Percentiles rank a stretch among this genome's conserved stretches.
Conservation (phyloP, 768 basidiomycete genomes). For the Mrakia blollopis region DNA sequence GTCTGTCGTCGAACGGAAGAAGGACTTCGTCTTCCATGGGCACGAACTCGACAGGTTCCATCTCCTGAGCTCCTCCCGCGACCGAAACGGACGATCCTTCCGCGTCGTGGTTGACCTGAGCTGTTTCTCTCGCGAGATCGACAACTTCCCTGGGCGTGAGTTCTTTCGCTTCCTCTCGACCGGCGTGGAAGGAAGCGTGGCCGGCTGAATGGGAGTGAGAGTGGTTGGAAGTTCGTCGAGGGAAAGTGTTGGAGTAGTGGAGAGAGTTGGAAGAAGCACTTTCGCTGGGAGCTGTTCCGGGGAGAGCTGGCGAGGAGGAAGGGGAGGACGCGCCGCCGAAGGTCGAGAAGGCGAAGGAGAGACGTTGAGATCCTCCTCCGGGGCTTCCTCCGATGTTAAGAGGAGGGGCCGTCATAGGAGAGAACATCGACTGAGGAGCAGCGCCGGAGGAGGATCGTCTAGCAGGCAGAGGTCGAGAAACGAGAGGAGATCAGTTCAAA, state of each 20-base stretch:
- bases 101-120: constrained; percentile 3
- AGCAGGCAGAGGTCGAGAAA: not conserved
- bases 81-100: constrained; percentile 4
- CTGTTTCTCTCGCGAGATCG: constrained; percentile 29
- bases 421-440: not conserved
- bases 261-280: not conserved
- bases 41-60: constrained; percentile 32
- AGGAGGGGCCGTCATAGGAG: not conserved
- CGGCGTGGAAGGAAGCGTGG: not conserved
- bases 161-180: constrained; percentile 15
- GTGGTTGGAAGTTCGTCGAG: not conserved
- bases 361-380: constrained; percentile 4
- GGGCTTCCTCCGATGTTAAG: not conserved
- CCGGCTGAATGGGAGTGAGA: not conserved
- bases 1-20: constrained; percentile 29
- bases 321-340: constrained; percentile 5
- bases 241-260: not conserved
- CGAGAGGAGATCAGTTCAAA: not conserved
- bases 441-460: constrained; percentile 6
- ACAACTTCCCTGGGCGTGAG: constrained; percentile 29
- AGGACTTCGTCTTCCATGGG: constrained; percentile 26
- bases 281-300: constrained; percentile 1
- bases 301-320: not conserved
- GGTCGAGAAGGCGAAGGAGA: constrained; percentile 13
- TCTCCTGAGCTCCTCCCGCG: constrained; percentile 21